Evolutionary conservation across 1,139 yeast genomes (phyloP), one percentile per base, ranked within the genome.

Genomic region (Meyerozyma smithsonii): DNA sequence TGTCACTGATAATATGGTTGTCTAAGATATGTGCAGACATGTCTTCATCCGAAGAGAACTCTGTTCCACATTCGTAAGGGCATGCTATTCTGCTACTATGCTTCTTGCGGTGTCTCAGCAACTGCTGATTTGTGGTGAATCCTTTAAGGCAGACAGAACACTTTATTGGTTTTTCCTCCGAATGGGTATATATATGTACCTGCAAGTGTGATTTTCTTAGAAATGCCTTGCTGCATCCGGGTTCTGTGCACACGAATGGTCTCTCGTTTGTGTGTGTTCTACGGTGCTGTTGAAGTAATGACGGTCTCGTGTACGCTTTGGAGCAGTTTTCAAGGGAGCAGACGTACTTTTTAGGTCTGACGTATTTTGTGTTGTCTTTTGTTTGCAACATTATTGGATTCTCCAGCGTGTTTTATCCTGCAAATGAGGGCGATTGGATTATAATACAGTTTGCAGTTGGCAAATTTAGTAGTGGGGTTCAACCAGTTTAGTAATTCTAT

Each of bases 281-380:
- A 28, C 41, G 42, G 36, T 51, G 55, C 36, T 51, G 55, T 30
- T 46, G 48, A 39, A 51, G 46, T 5, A 51, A 46, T 8, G 45
- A 36, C 4, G 55, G 55, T 18, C 53, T 36, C 32, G 41, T 41
- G 28, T 51, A 51, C 7, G 48, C 45, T 37, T 50, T 45, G 60
- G 59, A 23, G 66, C 66, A 28, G 61, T 45, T 50, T 14, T 43
- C 43, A 24, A 41, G 40, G 4, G 41, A 11, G 32, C 52, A 51
- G 6, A 33, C n/a, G 38, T 46, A 46, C 28, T 36, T 42, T 30
- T 49, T 50, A 3, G 36, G 28, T 36, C 64, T 47, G 10, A 47
- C 45, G 15, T 12, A 26, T 8, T 12, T 12, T 12, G 30, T 12
- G 17, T 12, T 26, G 11, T 5, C 18, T n/a, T n/a, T n/a, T n/a